Evolutionary conservation across 2,329 filamentous ascomycete species (phyloP).

Genomic region (Clarireedia sp.): DNA sequence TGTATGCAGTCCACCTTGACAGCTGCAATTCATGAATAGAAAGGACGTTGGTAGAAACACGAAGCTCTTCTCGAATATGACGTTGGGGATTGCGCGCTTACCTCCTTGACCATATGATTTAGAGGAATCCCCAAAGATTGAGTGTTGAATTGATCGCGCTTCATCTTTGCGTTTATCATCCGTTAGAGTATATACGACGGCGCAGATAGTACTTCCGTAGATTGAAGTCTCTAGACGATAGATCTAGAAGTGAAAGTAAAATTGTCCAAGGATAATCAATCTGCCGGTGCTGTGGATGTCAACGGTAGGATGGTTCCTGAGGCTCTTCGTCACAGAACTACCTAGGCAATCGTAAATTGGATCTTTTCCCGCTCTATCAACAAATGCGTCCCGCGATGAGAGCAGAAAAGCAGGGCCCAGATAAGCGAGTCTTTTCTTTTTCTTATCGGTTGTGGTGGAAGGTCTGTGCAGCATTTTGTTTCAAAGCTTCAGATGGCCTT

Average conservation of each 20-base stretch:
- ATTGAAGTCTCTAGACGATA: not conserved
- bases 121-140: constrained; percentile 61
- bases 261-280: not conserved
- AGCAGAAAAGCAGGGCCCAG: not conserved
- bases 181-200: not conserved
- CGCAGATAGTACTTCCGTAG: constrained; percentile 8
- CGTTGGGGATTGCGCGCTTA: constrained; percentile 30
- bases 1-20: not conserved
- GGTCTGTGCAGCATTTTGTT: not conserved
- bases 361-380: too few species aligned
- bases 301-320: constrained; percentile 1
- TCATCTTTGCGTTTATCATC: constrained; percentile 16
- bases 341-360: too few species aligned
- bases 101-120: constrained; percentile 61
- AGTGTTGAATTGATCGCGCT: constrained; percentile 48
- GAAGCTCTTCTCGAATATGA: not conserved
- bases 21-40: not conserved
- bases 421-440: not conserved
- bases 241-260: not conserved
- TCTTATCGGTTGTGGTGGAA: not conserved
- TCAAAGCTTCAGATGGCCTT: not conserved
- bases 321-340: not conserved
- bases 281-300: not conserved
- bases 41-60: not conserved
- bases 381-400: too few species aligned